Evolutionary conservation across 768 basidiomycete genomes (phyloP), one percentile per base, ranked within the genome.

Genomic region (Royoungia palumana): DNA sequence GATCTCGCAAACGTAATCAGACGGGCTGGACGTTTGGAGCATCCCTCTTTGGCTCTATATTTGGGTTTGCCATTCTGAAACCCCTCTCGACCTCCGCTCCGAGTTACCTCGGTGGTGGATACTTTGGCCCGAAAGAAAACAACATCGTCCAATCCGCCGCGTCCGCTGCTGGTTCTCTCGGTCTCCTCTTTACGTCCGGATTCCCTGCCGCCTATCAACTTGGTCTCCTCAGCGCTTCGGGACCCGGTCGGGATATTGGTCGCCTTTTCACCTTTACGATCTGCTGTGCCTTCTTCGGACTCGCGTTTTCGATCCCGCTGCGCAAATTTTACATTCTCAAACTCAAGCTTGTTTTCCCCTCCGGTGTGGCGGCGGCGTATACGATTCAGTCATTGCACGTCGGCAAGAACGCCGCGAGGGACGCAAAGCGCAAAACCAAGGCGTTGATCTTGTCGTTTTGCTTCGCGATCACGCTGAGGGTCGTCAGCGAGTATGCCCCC

Each of bases 21-120:
- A 83, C 83, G 1, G 83, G 82, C 20, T 82, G 81, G 61, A 82
- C 80, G 3, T 83, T 84, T 61, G 82, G 81, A 25, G 76, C 80
- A 25, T 78, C 80, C 47, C 67, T 82, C 8, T 84, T 84, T 51
- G 82, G 81, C 4, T 45, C 51, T 21, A 51, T 54, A 41, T 52
- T 49, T 20, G 60, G 47, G 41, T 82, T 76, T 55, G 79, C 80
- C 21, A 82, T 82, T 53, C 65, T 83, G 46, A 81, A 83, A 53
- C 75, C 80, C 1, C 44, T 83, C 21, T 77, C 78, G 17, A 78
- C 66, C 45, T 63, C 74, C 7, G 51, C 79, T 21, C 79, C 79
- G 1, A 63, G 65, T 24, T 59, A 76, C 37, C 65, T 80, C 19
- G 54, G 52, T 28, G 79, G 80, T 13, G 84, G 81, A 13, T 68